Evolutionary conservation across 257 asterid genomes (phyloP).

Genomic region (Salvia miltiorrhiza): DNA sequence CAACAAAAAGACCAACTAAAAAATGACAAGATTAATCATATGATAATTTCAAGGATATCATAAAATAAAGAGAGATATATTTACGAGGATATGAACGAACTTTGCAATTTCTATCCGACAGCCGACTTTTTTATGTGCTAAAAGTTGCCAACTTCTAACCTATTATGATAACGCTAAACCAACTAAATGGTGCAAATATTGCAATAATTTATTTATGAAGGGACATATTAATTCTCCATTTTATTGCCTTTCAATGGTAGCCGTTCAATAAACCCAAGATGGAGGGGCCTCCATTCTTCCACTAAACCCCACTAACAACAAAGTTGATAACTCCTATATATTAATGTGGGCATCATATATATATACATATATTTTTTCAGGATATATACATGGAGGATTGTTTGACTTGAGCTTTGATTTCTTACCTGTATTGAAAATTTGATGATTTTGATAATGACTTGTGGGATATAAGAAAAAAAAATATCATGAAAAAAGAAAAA

Average conservation of each 20-base stretch:
- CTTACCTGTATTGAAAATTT: too few relatives aligned
- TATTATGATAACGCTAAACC: constrained; percentile 9
- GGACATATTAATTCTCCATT: neutral
- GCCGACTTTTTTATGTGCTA: neutral
- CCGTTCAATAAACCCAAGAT: constrained; percentile 29
- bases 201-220: constrained; percentile 5
- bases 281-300: constrained; percentile 28
- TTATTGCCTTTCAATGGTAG: constrained; percentile 19
- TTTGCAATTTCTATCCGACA: neutral
- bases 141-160: constrained; percentile 17
- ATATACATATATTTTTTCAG: too few relatives aligned
- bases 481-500: too few relatives aligned
- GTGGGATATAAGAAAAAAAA: too few relatives aligned
- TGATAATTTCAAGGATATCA: neutral
- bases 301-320: constrained; percentile 29
- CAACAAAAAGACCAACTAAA: neutral
- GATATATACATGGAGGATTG: too few relatives aligned
- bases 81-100: neutral
- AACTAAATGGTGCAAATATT: neutral
- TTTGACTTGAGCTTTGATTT: too few relatives aligned
- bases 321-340: constrained; percentile 9
- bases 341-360: neutral
- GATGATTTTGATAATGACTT: too few relatives aligned
- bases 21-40: neutral
- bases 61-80: neutral